Base-by-base conservation (phyloP, 495 filamentous ascomycete genomes). In the Podospora pseudopauciseta region DNA sequence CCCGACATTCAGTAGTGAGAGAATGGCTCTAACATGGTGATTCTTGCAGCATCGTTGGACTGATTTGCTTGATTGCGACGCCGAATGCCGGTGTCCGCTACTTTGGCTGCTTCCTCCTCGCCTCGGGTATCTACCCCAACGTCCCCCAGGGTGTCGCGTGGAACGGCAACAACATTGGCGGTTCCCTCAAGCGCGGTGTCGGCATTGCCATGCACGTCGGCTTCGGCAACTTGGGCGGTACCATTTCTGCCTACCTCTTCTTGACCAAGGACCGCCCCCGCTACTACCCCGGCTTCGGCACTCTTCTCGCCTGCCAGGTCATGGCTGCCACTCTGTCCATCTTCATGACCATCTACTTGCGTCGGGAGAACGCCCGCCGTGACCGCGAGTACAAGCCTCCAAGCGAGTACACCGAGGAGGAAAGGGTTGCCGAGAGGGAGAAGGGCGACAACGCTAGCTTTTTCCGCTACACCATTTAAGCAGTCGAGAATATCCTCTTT, bases 151-250 rank as follows among this genome's bases (percentile, higher is more conserved):
- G 90, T 62, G 82, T 94, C 11, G 89, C 89, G 0, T 94, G 91
- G 91, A 91, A 92, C 60, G 90, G 91, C 15, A 91, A 91, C 79
- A 93, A 93, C 74, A 90, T 92, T 60, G 90, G 89, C 26, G 91
- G 91, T 0, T 91, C 91, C 65, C 90, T 90, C 13, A 94, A 93
- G 76, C 87, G 91, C 28, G 88, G 86, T 65, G 89, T 90, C 55
- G 91, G 90, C 55, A 92, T 92, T 66, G 91, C 91, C n/a, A 86
- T 92, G 83, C 91, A 94, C 75, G 90, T 94, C 61, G 87, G 86
- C 23, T 91, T 94, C 71, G 91, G 91, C 62, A 92, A 92, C 75
- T 77, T 91, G 6, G 91, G 91, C 20, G 90, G 89, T 28, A 86
- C 87, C 9, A 77, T 93, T 39, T 86, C 89, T n/a, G 88, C 86